Base-by-base conservation (phyloP, 164 flowering plant genomes). In the Piper longum region DNA sequence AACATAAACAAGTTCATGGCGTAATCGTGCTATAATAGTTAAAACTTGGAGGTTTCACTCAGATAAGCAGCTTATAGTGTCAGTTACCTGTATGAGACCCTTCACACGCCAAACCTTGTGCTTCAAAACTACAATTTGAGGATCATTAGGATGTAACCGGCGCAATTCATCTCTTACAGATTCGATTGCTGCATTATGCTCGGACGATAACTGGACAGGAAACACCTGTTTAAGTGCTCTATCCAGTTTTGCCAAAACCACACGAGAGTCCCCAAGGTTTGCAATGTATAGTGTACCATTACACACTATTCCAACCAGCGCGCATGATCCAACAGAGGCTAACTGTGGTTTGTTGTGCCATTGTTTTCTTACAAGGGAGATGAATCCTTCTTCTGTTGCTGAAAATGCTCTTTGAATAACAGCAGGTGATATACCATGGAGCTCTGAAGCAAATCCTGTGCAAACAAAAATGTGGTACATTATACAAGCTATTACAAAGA, bases 101-200 rank as follows among this genome's bases (percentile, higher is more conserved):
- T 91, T 91, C 67, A 91, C 98, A 45, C 98, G 95, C 96, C 98
- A 91, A 66, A 89, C 98, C 51, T 82, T 82, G 71, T 87, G 95
- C 75, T 87, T 91, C 56, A 86, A 59, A 67, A 92, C 95, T 61
- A 92, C 98, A 69, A 92, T 92, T 63, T 85, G 85, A 42, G 95
- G 78, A 77, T 91, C 98, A 81, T 89, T 73, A n/a, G 98, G 98
- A 74, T 91, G 98, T 83, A 78, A 64, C 4, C 71, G 65, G 4
- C 59, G 84, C 75, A 92, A 62, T 65, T 89, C 95, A 65, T 89
- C 82, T 72, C 98, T 82, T 64, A 87, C 93, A 78, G 88, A 83
- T 72, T 80, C 89, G 5, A 73, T 40, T 64, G 83, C 80, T 54
- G 93, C 98, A 82, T 92, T 92, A 69, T 92, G 96, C 75, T 92